Evolutionary conservation across 2,329 filamentous ascomycete genomes (phyloP).

Genomic region (Aspergillus awamori): DNA sequence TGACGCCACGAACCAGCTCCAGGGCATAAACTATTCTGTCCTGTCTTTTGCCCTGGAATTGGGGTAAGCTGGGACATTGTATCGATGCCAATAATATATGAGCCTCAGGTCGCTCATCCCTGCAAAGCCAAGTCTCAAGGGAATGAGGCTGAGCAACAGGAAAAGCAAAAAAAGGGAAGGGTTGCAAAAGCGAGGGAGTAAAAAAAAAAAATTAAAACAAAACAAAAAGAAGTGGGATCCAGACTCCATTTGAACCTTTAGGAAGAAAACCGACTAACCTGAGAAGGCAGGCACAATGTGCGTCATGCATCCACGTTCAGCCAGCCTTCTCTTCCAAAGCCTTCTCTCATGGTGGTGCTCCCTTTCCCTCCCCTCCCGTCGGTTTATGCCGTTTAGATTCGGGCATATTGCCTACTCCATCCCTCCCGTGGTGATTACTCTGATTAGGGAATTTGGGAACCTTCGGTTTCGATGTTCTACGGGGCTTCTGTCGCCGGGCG

Average conservation of each 20-base stretch:
- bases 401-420: background rate
- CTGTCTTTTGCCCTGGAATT: background rate
- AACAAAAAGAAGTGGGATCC: slow-evolving; percentile 6
- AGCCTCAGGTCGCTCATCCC: background rate
- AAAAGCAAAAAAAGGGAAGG: slow-evolving; percentile 1
- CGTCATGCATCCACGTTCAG: slow-evolving; percentile 18
- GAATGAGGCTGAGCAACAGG: background rate
- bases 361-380: slow-evolving; percentile 2
- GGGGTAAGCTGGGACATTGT: background rate
- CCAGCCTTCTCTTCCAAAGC: slow-evolving; percentile 10
- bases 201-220: no score
- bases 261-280: slow-evolving; percentile 12
- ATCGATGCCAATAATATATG: background rate
- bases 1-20: background rate
- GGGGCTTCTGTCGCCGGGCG: background rate
- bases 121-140: background rate
- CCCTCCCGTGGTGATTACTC: background rate
- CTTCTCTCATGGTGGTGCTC: background rate
- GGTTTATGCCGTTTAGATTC: background rate
- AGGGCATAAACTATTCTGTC: no score
- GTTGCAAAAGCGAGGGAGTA: slow-evolving; percentile 3
- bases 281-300: slow-evolving; percentile 13
- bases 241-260: slow-evolving; percentile 12
- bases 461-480: background rate
- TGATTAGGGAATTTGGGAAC: background rate